Evolutionary conservation across 352 stramenopile genomes (phyloP).

Genomic region (Phytophthora quininea): DNA sequence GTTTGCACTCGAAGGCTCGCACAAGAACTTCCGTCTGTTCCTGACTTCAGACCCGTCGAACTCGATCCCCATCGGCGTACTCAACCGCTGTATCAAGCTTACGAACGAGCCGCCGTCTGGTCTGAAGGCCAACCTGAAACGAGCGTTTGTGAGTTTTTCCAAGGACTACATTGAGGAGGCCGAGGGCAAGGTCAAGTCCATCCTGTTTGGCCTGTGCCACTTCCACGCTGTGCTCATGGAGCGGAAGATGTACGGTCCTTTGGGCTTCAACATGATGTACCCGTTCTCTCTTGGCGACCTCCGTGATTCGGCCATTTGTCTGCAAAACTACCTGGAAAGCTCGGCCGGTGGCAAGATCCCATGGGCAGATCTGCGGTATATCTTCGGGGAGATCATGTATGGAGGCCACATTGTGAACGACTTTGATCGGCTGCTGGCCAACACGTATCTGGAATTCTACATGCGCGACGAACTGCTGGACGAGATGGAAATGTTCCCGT

Average conservation of each 20-base stretch:
- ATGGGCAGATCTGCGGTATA: constrained; percentile 96
- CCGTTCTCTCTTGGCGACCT: constrained; percentile 97
- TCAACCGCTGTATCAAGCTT: constrained; percentile 97
- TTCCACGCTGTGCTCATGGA: constrained; percentile 98
- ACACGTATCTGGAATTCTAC: constrained; percentile 98
- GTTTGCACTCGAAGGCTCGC: constrained; percentile 92
- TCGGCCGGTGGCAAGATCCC: constrained; percentile 94
- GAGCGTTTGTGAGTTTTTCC: constrained; percentile 95
- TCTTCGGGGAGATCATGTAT: constrained; percentile 98
- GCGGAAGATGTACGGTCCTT: constrained; percentile 96
- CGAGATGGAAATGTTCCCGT: constrained; percentile 98
- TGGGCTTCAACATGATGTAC: constrained; percentile 99
- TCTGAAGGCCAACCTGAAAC: constrained; percentile 96
- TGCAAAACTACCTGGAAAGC: constrained; percentile 98
- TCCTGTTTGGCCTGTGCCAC: constrained; percentile 97
- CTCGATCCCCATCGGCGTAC: constrained; percentile 94
- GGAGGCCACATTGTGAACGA: constrained; percentile 97
- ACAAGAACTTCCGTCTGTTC: constrained; percentile 96
- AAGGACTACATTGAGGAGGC: constrained; percentile 97
- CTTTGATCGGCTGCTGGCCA: constrained; percentile 94
- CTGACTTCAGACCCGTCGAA: constrained; percentile 94
- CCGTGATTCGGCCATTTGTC: constrained; percentile 93
- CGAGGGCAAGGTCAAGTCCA: constrained; percentile 96
- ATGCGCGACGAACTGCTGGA: constrained; percentile 98
- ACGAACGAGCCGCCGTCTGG: constrained; percentile 96